Percentiles rank a stretch among this genome's conserved stretches.
Evolutionary conservation across 768 basidiomycete genomes (phyloP).

Genomic region (Phylloporus sp.): DNA sequence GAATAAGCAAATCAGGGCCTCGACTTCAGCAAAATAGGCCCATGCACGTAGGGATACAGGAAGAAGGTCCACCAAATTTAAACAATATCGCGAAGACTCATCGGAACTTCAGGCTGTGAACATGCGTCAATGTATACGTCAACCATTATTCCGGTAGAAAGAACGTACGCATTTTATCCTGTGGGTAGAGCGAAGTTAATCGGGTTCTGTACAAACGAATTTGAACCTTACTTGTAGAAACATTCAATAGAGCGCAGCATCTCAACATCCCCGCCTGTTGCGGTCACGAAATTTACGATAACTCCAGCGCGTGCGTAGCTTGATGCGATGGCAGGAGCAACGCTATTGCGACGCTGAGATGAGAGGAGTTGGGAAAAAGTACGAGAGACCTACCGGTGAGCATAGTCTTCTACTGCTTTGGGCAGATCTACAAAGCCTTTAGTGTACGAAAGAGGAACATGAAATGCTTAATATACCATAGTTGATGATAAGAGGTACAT

Average conservation of each 20-base stretch:
- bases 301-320: conserved; percentile 84
- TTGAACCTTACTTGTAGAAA: conserved; percentile 79
- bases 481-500: conserved; percentile 92
- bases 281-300: conserved; percentile 94
- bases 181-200: conserved; percentile 13
- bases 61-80: conserved; percentile 53
- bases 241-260: conserved; percentile 98
- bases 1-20: conserved; percentile 33
- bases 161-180: conserved; percentile 87
- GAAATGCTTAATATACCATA: conserved; percentile 54
- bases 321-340: conserved; percentile 84
- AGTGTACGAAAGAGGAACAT: conserved; percentile 4
- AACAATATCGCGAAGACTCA: conserved; percentile 86
- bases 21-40: conserved; percentile 34
- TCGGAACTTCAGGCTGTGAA: conserved; percentile 81
- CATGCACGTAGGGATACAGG: conserved; percentile 81
- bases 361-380: neutral
- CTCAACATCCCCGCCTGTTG: conserved; percentile 96
- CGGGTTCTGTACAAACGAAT: neutral
- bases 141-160: conserved; percentile 15
- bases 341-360: conserved; percentile 40
- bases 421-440: conserved; percentile 61
- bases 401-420: conserved; percentile 96
- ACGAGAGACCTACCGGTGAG: conserved; percentile 66
- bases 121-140: conserved; percentile 15